These are phyloP conservation scores for Lentinus tigrinus DNA, from an alignment of 768 basidiomycete genomes.

Conservation along the genomic window DNA sequence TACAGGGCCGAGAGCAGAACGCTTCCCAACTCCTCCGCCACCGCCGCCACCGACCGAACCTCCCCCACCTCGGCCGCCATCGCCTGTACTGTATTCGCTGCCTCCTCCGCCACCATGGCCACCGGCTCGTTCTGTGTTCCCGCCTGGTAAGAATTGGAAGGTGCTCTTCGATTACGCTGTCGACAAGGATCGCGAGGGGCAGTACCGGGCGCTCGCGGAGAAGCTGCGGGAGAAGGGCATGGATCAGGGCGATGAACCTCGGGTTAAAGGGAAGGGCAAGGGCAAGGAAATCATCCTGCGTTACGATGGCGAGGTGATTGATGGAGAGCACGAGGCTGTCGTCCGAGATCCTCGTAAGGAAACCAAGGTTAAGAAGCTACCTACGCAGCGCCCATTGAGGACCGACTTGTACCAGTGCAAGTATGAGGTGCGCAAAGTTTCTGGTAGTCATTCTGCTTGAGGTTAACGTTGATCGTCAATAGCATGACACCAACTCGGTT, in stretches of 20 bases:
- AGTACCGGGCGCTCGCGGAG: constrained; percentile 40
- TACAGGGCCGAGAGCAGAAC: constrained; percentile 4
- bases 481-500: constrained; percentile 77
- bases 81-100: constrained; percentile 35
- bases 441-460: neutral
- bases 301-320: constrained; percentile 55
- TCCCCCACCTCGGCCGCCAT: constrained; percentile 12
- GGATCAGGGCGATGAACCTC: constrained; percentile 31
- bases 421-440: constrained; percentile 51
- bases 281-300: constrained; percentile 57
- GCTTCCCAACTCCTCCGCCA: constrained; percentile 7
- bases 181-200: constrained; percentile 45
- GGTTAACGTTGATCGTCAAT: neutral
- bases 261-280: constrained; percentile 63
- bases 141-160: constrained; percentile 51
- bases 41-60: constrained; percentile 11
- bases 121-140: constrained; percentile 49
- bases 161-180: constrained; percentile 61
- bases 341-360: constrained; percentile 57
- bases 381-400: constrained; percentile 30
- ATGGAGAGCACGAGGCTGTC: constrained; percentile 40
- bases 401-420: constrained; percentile 44
- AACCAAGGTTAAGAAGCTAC: constrained; percentile 30
- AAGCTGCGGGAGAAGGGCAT: constrained; percentile 34
- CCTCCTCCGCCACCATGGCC: constrained; percentile 54